Evolutionary conservation across 2,329 filamentous ascomycete genomes (phyloP).

Genomic region (Sphaceloma murrayae): DNA sequence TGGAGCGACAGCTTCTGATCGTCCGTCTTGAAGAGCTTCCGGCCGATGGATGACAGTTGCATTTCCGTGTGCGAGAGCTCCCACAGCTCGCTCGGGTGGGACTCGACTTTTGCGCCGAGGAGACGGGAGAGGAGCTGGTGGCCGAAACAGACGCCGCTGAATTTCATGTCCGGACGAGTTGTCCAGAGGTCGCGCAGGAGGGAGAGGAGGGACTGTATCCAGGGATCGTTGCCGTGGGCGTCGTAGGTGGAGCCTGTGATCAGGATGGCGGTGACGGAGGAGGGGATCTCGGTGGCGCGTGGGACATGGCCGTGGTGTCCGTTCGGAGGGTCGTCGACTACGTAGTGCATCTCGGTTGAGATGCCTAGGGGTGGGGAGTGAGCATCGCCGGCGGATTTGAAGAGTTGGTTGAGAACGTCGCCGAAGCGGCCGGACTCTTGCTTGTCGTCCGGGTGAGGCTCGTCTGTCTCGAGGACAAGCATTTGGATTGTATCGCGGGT

Average conservation of each 20-base stretch:
- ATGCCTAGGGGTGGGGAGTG: constrained; percentile 48
- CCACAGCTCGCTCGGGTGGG: constrained; percentile 36
- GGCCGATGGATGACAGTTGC: constrained; percentile 32
- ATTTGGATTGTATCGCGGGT: constrained; percentile 23
- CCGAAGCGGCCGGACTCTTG: constrained; percentile 45
- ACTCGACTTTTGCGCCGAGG: constrained; percentile 34
- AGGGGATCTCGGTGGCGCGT: constrained; percentile 37
- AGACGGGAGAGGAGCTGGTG: constrained; percentile 40
- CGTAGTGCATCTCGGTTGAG: constrained; percentile 46
- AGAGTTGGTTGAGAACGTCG: constrained; percentile 44
- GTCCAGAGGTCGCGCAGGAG: constrained; percentile 45
- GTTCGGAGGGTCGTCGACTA: constrained; percentile 34
- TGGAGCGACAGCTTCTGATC: constrained; percentile 33
- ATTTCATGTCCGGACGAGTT: constrained; percentile 42
- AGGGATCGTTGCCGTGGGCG: constrained; percentile 37
- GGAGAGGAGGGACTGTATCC: constrained; percentile 35
- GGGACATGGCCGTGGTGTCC: constrained; percentile 36
- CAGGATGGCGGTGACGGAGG: constrained; percentile 35
- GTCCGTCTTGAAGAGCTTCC: constrained; percentile 33
- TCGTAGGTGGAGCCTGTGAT: constrained; percentile 42
- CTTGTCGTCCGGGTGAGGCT: constrained; percentile 44
- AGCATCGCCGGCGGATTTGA: constrained; percentile 41
- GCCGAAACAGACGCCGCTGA: constrained; percentile 41
- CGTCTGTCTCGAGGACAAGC: constrained; percentile 51
- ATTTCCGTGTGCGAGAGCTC: constrained; percentile 38